Conservation (phyloP, 1,284 basidiomycete genomes). For the Ganoderma multipileum region DNA sequence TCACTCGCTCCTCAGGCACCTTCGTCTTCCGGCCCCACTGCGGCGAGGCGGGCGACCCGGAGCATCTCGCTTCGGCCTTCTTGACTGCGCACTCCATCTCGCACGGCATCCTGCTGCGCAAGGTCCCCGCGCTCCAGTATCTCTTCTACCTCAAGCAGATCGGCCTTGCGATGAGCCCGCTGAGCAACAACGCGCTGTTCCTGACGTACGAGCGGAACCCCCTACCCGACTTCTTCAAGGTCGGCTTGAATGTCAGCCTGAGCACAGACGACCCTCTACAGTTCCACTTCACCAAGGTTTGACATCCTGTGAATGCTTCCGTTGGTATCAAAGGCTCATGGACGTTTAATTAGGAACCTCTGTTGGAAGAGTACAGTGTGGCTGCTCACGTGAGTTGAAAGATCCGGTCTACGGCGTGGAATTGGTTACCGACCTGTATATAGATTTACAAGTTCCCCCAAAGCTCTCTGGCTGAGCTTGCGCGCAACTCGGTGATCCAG, state of each 20-base stretch:
- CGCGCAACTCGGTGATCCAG: conserved; percentile 95
- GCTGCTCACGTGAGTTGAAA: conserved; percentile 82
- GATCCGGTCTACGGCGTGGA: background rate
- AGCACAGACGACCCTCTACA: conserved; percentile 96
- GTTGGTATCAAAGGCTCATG: background rate
- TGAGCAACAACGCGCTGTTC: conserved; percentile 98
- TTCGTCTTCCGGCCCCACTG: conserved; percentile 98
- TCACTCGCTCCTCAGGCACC: conserved; percentile 64
- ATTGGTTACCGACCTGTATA: background rate
- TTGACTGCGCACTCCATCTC: conserved; percentile 98
- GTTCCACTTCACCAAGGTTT: conserved; percentile 95
- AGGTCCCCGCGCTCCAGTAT: conserved; percentile 94
- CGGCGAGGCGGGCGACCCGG: conserved; percentile 98
- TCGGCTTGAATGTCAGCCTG: conserved; percentile 95
- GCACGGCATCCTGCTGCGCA: conserved; percentile 96
- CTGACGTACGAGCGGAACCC: conserved; percentile 98
- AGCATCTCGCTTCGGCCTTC: conserved; percentile 96
- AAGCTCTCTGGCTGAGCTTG: conserved; percentile 87
- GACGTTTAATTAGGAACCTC: conserved; percentile 71
- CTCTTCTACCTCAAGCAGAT: conserved; percentile 98
- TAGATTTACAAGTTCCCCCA: conserved; percentile 93
- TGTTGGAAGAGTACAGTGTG: conserved; percentile 97
- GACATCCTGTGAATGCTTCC: conserved; percentile 19
- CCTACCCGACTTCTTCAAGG: conserved; percentile 96
- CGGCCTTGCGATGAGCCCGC: conserved; percentile 96